phyloP scores from a whole-genome alignment of 805 yeast genomes.

The Candida parachauliodes region DNA sequence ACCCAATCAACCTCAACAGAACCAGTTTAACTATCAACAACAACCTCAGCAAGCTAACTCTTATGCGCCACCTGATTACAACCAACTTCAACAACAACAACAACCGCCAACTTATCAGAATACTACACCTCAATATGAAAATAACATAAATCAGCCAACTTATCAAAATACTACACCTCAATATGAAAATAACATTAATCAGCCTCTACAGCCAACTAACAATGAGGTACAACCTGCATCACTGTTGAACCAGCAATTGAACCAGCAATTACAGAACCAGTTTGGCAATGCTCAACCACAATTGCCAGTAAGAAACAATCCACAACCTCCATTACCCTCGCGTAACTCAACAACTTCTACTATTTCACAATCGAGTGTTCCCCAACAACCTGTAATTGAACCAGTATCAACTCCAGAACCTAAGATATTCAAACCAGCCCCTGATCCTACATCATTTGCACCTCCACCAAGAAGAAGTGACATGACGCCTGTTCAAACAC shows the following conservation, averaged over 20 bases:
- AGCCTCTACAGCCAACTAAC: constrained; percentile 3
- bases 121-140: not conserved
- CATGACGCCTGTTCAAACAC: not conserved
- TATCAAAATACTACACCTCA: too few relatives aligned
- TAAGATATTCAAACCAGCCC: constrained; percentile 21
- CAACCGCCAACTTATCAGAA: not conserved
- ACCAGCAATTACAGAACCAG: constrained; percentile 8
- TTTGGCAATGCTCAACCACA: not conserved
- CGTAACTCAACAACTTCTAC: constrained; percentile 2
- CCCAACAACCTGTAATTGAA: constrained; percentile 7
- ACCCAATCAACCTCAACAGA: not conserved
- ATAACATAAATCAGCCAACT: too few relatives aligned
- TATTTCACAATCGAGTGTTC: not conserved
- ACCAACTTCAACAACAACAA: constrained; percentile 9
- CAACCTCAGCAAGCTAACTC: constrained; percentile 6
- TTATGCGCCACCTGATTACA: constrained; percentile 5
- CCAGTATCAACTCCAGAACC: constrained; percentile 4
- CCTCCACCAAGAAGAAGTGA: constrained; percentile 32
- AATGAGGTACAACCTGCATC: constrained; percentile 6
- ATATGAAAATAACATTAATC: too few relatives aligned
- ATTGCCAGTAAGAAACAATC: constrained; percentile 6
- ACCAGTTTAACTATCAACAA: constrained; percentile 2
- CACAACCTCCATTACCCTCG: constrained; percentile 6
- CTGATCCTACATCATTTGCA: constrained; percentile 35
- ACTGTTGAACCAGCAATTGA: constrained; percentile 4